A percentile compares a stretch with the other conserved stretches of the same genome.
Evolutionary conservation across 305 asterid genomes (phyloP).

Genomic region (Andrographis paniculata): DNA sequence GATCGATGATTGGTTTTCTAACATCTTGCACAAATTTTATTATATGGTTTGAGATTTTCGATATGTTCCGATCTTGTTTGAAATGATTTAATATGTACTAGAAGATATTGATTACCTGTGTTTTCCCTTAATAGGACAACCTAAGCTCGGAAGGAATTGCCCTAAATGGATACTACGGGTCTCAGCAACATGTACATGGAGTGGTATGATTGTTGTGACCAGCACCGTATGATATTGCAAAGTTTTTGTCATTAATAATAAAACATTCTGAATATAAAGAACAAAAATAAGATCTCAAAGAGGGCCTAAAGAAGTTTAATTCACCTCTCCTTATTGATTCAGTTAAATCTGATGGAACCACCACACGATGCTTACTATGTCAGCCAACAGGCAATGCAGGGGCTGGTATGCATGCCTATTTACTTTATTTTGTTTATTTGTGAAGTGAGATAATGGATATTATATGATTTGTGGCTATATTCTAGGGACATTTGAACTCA

Average conservation of each 20-base stretch:
- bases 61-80: no score
- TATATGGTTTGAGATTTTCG: no score
- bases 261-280: slow-evolving; percentile 6
- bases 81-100: no score
- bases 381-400: slow-evolving; percentile 64
- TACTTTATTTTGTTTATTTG: neutral
- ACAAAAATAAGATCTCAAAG: neutral
- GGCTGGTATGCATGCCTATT: slow-evolving; percentile 50
- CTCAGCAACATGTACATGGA: slow-evolving; percentile 83
- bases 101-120: slow-evolving; percentile 5
- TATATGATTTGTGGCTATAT: slow-evolving; percentile 16
- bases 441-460: slow-evolving; percentile 8
- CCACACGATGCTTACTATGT: slow-evolving; percentile 79
- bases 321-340: slow-evolving; percentile 32
- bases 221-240: slow-evolving; percentile 8
- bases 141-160: slow-evolving; percentile 53
- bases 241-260: slow-evolving; percentile 2
- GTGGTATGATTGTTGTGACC: slow-evolving; percentile 40
- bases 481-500: slow-evolving; percentile 67
- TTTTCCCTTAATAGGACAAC: slow-evolving; percentile 45
- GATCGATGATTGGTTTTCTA: neutral
- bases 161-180: slow-evolving; percentile 69
- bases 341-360: slow-evolving; percentile 95
- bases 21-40: neutral
- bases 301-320: slow-evolving; percentile 10